Evolutionary conservation across 495 filamentous ascomycete species (phyloP).

Genomic region (Aspergillus campestris): DNA sequence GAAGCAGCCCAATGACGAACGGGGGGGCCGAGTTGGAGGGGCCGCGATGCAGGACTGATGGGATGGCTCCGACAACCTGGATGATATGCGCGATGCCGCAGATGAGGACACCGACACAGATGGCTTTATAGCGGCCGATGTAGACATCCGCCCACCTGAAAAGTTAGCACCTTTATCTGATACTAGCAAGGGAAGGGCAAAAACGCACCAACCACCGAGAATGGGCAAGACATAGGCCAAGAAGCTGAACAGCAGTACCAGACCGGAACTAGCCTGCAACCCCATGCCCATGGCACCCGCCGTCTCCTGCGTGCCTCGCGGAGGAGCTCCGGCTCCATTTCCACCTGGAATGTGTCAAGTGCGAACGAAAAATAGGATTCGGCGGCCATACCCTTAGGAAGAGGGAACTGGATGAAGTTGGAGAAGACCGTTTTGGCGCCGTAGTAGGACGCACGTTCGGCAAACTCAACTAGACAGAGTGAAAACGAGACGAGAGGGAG

Average conservation of each 20-base stretch:
- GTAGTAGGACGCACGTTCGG: constrained; percentile 52
- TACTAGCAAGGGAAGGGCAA: not conserved
- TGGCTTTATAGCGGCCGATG: constrained; percentile 44
- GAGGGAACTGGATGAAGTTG: constrained; percentile 48
- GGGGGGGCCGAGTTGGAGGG: constrained; percentile 38
- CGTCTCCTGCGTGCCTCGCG: constrained; percentile 42
- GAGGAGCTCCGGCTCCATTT: constrained; percentile 54
- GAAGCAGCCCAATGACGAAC: constrained; percentile 47
- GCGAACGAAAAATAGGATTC: not conserved
- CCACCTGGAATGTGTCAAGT: constrained; percentile 27
- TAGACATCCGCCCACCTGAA: constrained; percentile 42
- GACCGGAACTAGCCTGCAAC: constrained; percentile 47
- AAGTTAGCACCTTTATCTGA: not conserved
- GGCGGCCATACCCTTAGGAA: constrained; percentile 29
- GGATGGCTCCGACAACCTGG: constrained; percentile 52
- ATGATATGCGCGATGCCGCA: constrained; percentile 60
- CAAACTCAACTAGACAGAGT: constrained; percentile 52
- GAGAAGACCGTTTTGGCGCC: constrained; percentile 48
- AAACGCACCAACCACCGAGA: constrained; percentile 41
- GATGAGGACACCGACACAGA: constrained; percentile 53
- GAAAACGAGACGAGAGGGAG: constrained; percentile 40
- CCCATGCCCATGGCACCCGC: constrained; percentile 54
- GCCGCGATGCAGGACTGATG: constrained; percentile 47
- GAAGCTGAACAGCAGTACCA: constrained; percentile 53
- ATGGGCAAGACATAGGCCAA: constrained; percentile 52